phyloP scores from a whole-genome alignment of 306 rosid species.

The Ammopiptanthus mongolicus region DNA sequence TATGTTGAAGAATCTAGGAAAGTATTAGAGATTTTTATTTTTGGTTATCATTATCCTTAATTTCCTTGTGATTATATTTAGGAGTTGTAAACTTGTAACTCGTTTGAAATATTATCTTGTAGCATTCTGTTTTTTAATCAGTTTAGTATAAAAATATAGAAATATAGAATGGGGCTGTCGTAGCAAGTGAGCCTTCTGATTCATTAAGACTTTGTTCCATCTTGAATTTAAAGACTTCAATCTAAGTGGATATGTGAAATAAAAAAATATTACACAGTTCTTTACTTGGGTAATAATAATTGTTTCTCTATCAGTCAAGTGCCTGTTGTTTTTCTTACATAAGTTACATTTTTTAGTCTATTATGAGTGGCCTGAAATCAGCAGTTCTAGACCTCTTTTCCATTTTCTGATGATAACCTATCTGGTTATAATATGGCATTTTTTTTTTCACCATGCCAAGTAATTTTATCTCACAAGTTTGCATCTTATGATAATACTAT shows the following conservation, averaged over 20 bases:
- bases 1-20: background rate
- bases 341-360: background rate
- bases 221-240: background rate
- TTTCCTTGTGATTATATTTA: conserved; percentile 1
- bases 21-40: background rate
- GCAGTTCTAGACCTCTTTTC: background rate
- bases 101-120: background rate
- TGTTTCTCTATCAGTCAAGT: background rate
- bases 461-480: background rate
- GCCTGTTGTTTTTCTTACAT: background rate
- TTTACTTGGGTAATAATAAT: background rate
- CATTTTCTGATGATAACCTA: background rate
- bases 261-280: background rate
- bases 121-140: background rate
- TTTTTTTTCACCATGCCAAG: background rate
- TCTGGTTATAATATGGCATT: background rate
- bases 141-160: background rate
- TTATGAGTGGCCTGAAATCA: background rate
- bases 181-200: conserved; percentile 3
- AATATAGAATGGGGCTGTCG: background rate
- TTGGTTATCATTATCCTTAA: background rate
- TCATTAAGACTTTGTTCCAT: background rate
- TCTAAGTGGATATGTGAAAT: conserved; percentile 2
- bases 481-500: background rate
- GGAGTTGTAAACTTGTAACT: background rate